phyloP scores from a whole-genome alignment of 805 yeast genomes.

The Cyberlindnera galapagoensis region DNA sequence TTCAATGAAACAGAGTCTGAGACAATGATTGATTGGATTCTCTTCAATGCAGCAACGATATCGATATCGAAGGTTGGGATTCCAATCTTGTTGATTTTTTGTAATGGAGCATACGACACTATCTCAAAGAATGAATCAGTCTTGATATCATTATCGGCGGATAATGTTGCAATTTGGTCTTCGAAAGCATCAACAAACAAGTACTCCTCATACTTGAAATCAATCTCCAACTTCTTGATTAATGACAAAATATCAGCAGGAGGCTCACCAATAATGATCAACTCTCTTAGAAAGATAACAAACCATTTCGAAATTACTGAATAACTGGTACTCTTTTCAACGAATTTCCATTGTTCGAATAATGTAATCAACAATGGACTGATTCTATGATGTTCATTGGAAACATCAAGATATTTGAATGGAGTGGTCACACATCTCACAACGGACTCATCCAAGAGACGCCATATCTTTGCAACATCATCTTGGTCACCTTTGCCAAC shows the following conservation, averaged over 20 bases:
- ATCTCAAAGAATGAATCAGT: slow-evolving; percentile 29
- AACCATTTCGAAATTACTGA: slow-evolving; percentile 42
- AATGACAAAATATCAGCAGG: slow-evolving; percentile 7
- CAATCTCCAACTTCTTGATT: slow-evolving; percentile 11
- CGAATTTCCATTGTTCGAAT: slow-evolving; percentile 65
- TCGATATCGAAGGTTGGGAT: slow-evolving; percentile 43
- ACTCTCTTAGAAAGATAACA: slow-evolving; percentile 37
- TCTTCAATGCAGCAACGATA: slow-evolving; percentile 36
- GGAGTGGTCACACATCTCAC: slow-evolving; percentile 70
- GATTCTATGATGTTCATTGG: slow-evolving; percentile 28
- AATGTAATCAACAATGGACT: slow-evolving; percentile 55
- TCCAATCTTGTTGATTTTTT: slow-evolving; percentile 25
- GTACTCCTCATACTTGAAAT: slow-evolving; percentile 18
- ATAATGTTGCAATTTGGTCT: slow-evolving; percentile 6
- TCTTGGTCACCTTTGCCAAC: slow-evolving; percentile 12
- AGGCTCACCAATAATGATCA: slow-evolving; percentile 57
- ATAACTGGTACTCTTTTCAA: slow-evolving; percentile 27
- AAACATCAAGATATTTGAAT: slow-evolving; percentile 72
- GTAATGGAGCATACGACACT: slow-evolving; percentile 26
- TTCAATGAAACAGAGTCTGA: slow-evolving; percentile 21
- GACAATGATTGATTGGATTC: slow-evolving; percentile 28
- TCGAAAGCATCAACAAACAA: slow-evolving; percentile 16
- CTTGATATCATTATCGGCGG: slow-evolving; percentile 12
- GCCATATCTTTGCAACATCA: slow-evolving; percentile 40
- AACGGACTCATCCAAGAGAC: slow-evolving; percentile 67